Base-by-base conservation (phyloP, 345 rosid genomes). In the Raphanus sativus region DNA sequence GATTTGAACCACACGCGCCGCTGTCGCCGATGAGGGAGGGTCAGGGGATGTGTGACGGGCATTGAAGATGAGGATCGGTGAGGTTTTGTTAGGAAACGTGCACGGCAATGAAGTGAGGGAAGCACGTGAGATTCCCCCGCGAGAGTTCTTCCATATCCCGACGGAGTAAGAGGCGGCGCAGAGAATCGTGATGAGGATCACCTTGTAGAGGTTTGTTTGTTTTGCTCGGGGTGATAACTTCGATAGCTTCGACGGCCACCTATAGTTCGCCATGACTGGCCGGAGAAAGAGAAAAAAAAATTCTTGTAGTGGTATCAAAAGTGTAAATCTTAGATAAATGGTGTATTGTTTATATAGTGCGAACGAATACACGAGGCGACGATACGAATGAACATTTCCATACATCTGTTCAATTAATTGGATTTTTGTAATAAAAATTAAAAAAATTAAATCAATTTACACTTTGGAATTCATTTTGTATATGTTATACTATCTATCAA, bases 31-130 rank as follows among this genome's bases (percentile, higher is more conserved):
- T 0, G 86, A 76, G 1, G 84, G 81, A 1, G 89, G 88, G 72
- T 88, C 86, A 0, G 82, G 83, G 2, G 86, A 45, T 13, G 73
- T 59, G 82, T 92, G 97, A 82, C 84, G 94, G 12, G 97, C 59
- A 0, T 5, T 6, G 83, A 92, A 94, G 65, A 84, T 86, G 67
- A 92, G 88, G 25, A 30, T 16, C 33, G 78, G 74, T 34, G 66
- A 0, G 15, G 38, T 11, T 71, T 65, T 17, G 3, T 29, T 63
- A 15, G 76, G 40, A 65, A 76, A 36, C 66, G 80, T 62, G 79
- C 85, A 80, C 0, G 84, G 40, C 62, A 55, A 34, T 55, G 83
- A 29, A 65, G 69, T 21, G 52, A 75, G 40, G 5, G 75, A 34
- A 55, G 58, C 10, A 83, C 45, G 24, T 75, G 79, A 56, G 34